Base-by-base conservation (phyloP, 352 stramenopile species). In the Phytophthora pseudosyringae region DNA sequence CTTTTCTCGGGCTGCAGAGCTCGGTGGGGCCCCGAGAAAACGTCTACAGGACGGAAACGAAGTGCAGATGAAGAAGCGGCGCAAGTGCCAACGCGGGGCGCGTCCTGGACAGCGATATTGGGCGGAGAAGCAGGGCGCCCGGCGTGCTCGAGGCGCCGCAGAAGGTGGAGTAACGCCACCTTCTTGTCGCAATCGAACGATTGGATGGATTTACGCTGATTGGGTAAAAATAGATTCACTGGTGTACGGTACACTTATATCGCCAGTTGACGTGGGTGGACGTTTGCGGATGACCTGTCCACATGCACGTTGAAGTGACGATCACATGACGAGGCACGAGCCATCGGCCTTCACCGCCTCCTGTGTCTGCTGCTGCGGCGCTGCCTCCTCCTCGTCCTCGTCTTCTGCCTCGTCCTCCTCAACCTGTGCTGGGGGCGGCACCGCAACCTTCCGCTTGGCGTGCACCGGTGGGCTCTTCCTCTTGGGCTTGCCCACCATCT, bases 261-360 rank as follows among this genome's bases (percentile, higher is more conserved):
- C 35, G 36, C 35, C 33, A 55, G 29, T 26, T 61, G 39, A 45
- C 12, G 39, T 5, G 21, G 21, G 39, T 28, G 54, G 54, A 62
- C 57, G 11, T 6, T 36, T 16, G 48, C 44, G 44, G 45, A 69
- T 52, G 28, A 49, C 48, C 5, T 60, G 63, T 62, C 54, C 46
- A 56, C 46, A 38, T 26, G 18, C 35, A 50, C 29, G 28, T 67
- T 58, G 49, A 57, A 66, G 48, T 51, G 28, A 40, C 8, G 35
- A 59, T 73, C 51, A 76, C 69, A 76, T 76, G 25, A 73, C 33
- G 15, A 6, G 8, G 39, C 69, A 76, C 13, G 63, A 73, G n/a
- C 50, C 49, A 4, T 40, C 47, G 18, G 32, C 31, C 29, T 64
- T 60, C 7, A 25, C 35, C 11, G 33, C 38, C 12, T 63, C 50